Evolutionary conservation across 2,329 filamentous ascomycete genomes (phyloP), one percentile per base, ranked within the genome.

Genomic region (Fusarium devonianum): DNA sequence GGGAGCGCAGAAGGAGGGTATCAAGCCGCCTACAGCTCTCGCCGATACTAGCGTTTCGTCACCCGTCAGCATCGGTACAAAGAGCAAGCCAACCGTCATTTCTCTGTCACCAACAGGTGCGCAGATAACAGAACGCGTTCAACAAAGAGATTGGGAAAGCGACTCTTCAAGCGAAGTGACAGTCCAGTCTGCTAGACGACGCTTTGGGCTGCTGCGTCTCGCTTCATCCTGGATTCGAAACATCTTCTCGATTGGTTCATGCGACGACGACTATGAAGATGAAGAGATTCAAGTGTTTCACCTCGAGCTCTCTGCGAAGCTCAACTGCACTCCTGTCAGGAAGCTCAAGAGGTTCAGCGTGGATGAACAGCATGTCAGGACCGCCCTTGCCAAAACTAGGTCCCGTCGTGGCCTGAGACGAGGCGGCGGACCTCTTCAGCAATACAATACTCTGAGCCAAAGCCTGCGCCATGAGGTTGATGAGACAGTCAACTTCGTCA

Each of bases 211-310:
- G 18, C 16, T 12, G 36, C 7, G 36, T 18, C 30, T 34, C 13
- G 9, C 16, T 4, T 14, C 7, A 23, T 28, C 16, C 11, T 51
- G 46, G 46, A 13, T 51, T 7, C 34, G 25, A 1, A 33, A 39
- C 9, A 6, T 45, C 4, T 35, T 51, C 13, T 32, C 34, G 12
- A 8, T 2, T 10, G 4, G 16, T 9, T 11, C 8, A 8, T n/a
- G n/a, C 16, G 11, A 7, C 9, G n/a, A n/a, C 32, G 3, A 13
- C 17, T 51, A 43, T 23, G 26, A 21, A 5, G 17, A 32, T 10
- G 19, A 38, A 22, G 30, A 51, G 1, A 37, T 47, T 14, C 21
- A 35, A 16, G 43, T 28, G 5, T 40, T 36, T 6, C 35, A 29
- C 1, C 12, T 48, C 9, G 42, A 51, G 4, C 14, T 35, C 16